These are phyloP conservation scores for Aspergillus sp. DNA, from an alignment of 2,329 filamentous ascomycete genomes.

Conservation along the genomic window DNA sequence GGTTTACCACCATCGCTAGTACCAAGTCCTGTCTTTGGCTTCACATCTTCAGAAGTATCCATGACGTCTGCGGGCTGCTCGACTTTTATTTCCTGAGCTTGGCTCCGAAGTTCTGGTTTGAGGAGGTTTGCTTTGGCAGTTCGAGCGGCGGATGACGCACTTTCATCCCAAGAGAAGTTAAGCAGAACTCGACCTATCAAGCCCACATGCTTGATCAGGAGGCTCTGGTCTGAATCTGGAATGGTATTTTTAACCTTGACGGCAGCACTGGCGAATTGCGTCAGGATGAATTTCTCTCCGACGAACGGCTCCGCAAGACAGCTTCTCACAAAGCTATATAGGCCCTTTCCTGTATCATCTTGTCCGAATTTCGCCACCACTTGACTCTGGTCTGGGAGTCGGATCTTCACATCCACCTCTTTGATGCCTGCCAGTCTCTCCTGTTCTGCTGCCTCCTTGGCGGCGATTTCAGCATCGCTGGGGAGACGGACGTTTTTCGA, in stretches of 20 bases:
- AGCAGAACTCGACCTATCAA: constrained; percentile 68
- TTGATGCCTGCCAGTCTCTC: constrained; percentile 63
- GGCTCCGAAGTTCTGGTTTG: constrained; percentile 54
- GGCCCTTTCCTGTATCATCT: constrained; percentile 61
- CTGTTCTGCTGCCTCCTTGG: constrained; percentile 61
- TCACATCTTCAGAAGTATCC: constrained; percentile 41
- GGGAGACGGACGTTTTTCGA: constrained; percentile 72
- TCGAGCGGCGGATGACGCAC: constrained; percentile 53
- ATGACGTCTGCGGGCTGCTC: constrained; percentile 42
- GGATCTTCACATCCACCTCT: constrained; percentile 70
- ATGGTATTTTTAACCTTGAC: constrained; percentile 24
- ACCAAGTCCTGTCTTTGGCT: constrained; percentile 7
- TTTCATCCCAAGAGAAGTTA: constrained; percentile 69
- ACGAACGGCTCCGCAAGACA: constrained; percentile 59
- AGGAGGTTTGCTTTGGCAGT: constrained; percentile 52
- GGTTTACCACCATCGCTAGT: constrained; percentile 20
- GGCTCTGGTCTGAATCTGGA: constrained; percentile 41
- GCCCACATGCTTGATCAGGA: constrained; percentile 67
- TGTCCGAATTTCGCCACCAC: constrained; percentile 68
- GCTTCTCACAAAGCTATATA: constrained; percentile 70
- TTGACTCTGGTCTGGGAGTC: constrained; percentile 81
- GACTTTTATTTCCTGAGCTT: constrained; percentile 61
- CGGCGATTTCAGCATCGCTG: constrained; percentile 76
- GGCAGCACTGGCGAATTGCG: constrained; percentile 45
- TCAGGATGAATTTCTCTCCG: constrained; percentile 66